Conservation (phyloP, 2,329 filamentous ascomycete genomes). For the Gyromitra esculenta region DNA sequence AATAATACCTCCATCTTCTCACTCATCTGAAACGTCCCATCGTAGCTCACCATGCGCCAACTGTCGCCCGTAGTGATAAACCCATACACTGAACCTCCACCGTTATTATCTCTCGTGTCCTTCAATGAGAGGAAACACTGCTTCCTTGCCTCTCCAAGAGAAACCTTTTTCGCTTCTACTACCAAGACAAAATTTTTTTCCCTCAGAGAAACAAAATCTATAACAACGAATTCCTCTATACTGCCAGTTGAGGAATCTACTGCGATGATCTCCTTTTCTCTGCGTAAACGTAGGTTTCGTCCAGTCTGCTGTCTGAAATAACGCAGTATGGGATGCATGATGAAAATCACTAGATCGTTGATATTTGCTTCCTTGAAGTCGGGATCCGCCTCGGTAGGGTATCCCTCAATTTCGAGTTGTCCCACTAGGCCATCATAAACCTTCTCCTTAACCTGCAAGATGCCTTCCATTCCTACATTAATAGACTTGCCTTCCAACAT, state of each 20-base stretch:
- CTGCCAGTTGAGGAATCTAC: neutral
- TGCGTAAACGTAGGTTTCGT: conserved; percentile 21
- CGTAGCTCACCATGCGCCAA: conserved; percentile 22
- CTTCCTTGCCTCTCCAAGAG: conserved; percentile 35
- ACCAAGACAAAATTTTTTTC: conserved; percentile 35
- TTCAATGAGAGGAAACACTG: conserved; percentile 43
- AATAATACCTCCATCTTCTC: conserved; percentile 17
- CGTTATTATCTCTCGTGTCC: conserved; percentile 33
- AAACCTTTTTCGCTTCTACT: conserved; percentile 42
- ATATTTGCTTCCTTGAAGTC: conserved; percentile 36
- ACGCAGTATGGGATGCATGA: conserved; percentile 19
- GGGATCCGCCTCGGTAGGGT: conserved; percentile 26
- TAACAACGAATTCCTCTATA: conserved; percentile 29
- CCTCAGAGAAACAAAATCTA: conserved; percentile 26
- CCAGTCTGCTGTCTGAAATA: conserved; percentile 23
- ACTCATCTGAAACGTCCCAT: conserved; percentile 13
- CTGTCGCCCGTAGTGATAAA: conserved; percentile 34
- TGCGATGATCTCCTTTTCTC: conserved; percentile 37
- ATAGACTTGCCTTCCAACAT: conserved; percentile 40
- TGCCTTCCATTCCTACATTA: conserved; percentile 37
- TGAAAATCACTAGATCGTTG: conserved; percentile 21
- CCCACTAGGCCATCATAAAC: conserved; percentile 30
- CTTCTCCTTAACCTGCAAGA: conserved; percentile 18
- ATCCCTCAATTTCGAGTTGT: conserved; percentile 38
- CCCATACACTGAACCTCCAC: conserved; percentile 27